Percentiles rank a stretch among this genome's conserved stretches.
These are phyloP conservation scores for Aotearoamyces nothofagi DNA, from an alignment of 2,329 filamentous ascomycete species.

Conservation along the genomic window DNA sequence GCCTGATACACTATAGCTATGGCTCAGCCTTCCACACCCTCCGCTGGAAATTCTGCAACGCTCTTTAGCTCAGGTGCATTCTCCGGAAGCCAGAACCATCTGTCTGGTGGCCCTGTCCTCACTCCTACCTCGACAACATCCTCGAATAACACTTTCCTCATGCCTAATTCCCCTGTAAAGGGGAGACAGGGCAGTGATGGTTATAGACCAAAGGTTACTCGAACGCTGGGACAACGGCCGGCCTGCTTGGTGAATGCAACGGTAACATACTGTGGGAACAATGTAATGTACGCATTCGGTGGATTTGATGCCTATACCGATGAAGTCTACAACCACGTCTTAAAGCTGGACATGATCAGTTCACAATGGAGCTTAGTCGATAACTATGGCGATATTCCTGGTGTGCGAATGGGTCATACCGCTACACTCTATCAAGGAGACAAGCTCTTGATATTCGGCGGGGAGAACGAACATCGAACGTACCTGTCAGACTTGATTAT, in stretches of 20 bases:
- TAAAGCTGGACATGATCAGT: slow-evolving; percentile 72
- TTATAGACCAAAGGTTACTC: slow-evolving; percentile 73
- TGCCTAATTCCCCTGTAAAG: slow-evolving; percentile 72
- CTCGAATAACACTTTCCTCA: slow-evolving; percentile 72
- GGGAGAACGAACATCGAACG: slow-evolving; percentile 92
- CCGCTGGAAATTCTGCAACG: slow-evolving; percentile 18
- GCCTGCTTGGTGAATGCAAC: slow-evolving; percentile 96
- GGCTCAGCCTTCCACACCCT: slow-evolving; percentile 28
- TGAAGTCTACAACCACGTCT: slow-evolving; percentile 95
- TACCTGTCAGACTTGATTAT: slow-evolving; percentile 94
- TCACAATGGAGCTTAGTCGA: slow-evolving; percentile 85
- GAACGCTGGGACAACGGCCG: slow-evolving; percentile 65
- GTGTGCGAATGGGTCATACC: slow-evolving; percentile 60
- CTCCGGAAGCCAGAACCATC: slow-evolving; percentile 7
- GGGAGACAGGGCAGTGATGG: slow-evolving; percentile 49
- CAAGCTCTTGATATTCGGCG: slow-evolving; percentile 93
- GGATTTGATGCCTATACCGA: slow-evolving; percentile 98
- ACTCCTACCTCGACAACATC: slow-evolving; percentile 36
- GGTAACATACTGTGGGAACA: slow-evolving; percentile 95
- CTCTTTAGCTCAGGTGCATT: slow-evolving; percentile 28
- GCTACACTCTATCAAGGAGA: slow-evolving; percentile 86
- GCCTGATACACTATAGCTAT: no score
- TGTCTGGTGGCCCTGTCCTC: slow-evolving; percentile 7
- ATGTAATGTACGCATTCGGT: slow-evolving; percentile 95
- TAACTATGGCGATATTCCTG: slow-evolving; percentile 96